Conservation (phyloP, 352 stramenopile genomes). For the Globisporangium parvum region DNA sequence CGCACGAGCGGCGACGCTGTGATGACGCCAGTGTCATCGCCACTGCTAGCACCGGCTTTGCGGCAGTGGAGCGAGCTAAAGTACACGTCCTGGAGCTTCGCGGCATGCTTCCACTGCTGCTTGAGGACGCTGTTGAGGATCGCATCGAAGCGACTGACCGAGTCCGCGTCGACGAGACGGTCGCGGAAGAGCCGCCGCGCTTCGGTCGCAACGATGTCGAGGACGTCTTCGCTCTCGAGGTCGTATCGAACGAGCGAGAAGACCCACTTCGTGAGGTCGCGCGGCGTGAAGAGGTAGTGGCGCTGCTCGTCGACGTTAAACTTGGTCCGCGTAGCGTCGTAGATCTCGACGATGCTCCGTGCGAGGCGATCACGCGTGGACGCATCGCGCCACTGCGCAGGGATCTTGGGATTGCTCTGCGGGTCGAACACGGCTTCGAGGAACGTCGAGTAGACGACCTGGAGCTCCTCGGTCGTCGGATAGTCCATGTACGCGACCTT, state of each 20-base stretch:
- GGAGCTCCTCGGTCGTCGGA: conserved; percentile 85
- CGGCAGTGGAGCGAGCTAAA: conserved; percentile 80
- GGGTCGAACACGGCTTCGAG: conserved; percentile 70
- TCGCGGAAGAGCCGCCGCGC: conserved; percentile 87
- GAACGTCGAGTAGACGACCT: conserved; percentile 87
- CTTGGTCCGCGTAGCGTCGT: conserved; percentile 81
- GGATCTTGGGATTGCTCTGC: conserved; percentile 25
- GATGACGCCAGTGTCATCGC: conserved; percentile 4
- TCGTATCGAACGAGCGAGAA: conserved; percentile 89
- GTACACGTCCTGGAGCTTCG: conserved; percentile 78
- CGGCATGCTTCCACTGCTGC: conserved; percentile 72
- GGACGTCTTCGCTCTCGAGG: conserved; percentile 78
- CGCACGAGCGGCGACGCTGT: conserved; percentile 35
- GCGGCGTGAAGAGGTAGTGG: conserved; percentile 94
- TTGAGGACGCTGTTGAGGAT: conserved; percentile 83
- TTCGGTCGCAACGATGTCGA: conserved; percentile 91
- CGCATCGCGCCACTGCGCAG: conserved; percentile 41
- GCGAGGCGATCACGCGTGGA: conserved; percentile 80
- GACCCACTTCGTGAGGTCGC: conserved; percentile 91
- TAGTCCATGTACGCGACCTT: conserved; percentile 93
- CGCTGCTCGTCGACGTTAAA: conserved; percentile 92
- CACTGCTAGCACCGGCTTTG: conserved; percentile 17
- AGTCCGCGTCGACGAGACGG: conserved; percentile 81
- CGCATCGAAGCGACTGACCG: conserved; percentile 72
- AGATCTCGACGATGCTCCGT: conserved; percentile 88